Conservation (phyloP, 257 asterid genomes). For the Capsicum rhomboideum region DNA sequence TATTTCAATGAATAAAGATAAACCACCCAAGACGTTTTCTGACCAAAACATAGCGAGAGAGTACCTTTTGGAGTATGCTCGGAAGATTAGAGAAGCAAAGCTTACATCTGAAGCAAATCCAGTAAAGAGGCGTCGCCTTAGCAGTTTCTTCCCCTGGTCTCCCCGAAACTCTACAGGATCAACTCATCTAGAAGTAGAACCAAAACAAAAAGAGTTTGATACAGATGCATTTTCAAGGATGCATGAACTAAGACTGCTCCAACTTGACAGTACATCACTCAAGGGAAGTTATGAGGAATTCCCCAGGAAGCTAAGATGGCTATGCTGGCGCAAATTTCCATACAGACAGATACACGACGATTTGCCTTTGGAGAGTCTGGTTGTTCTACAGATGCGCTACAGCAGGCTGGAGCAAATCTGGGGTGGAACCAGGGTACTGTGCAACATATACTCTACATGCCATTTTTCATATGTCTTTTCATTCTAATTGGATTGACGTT, state of each 20-base stretch:
- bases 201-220: background rate
- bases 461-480: background rate
- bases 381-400: constrained; percentile 5
- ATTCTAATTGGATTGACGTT: background rate
- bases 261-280: background rate
- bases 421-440: constrained; percentile 3
- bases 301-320: background rate
- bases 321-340: background rate
- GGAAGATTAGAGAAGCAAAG: background rate
- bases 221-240: constrained; percentile 8
- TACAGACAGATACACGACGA: background rate
- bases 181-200: background rate
- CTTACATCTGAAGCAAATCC: background rate
- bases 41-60: background rate
- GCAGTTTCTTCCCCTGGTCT: background rate
- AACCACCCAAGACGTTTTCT: background rate
- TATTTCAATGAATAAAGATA: background rate
- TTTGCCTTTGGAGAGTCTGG: background rate
- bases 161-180: background rate
- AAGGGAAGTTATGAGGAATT: background rate
- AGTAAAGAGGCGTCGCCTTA: background rate
- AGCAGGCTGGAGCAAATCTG: background rate
- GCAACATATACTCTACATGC: background rate
- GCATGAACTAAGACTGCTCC: constrained; percentile 3
- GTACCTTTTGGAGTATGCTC: background rate